These are phyloP conservation scores for Geotrichum carabidarum DNA, from an alignment of 1,139 yeast species.

Conservation along the genomic window DNA sequence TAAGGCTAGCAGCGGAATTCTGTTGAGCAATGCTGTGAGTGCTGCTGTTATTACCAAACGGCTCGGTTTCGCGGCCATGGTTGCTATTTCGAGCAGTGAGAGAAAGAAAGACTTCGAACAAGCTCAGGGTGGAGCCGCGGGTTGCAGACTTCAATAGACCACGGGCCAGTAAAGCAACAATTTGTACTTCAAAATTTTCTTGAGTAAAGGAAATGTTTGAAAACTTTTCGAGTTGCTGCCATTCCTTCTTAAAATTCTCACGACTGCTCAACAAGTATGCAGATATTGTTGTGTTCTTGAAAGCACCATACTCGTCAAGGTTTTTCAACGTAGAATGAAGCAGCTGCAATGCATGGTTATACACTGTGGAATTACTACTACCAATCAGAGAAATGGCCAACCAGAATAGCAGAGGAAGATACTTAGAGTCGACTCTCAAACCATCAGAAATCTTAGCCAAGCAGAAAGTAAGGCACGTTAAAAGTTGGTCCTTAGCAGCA, in stretches of 20 bases:
- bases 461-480: conserved; percentile 37
- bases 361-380: conserved; percentile 24
- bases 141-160: conserved; percentile 64
- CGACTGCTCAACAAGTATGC: conserved; percentile 41
- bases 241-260: conserved; percentile 40
- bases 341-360: conserved; percentile 28
- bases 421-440: conserved; percentile 48
- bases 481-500: conserved; percentile 36
- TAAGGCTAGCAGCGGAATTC: not conserved
- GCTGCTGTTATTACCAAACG: conserved; percentile 11
- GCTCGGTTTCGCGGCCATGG: conserved; percentile 14
- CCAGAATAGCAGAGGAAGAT: conserved; percentile 65
- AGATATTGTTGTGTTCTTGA: conserved; percentile 26
- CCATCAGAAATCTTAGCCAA: conserved; percentile 63
- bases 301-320: conserved; percentile 31
- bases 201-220: conserved; percentile 41
- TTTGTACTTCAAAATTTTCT: conserved; percentile 52
- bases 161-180: conserved; percentile 50
- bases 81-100: conserved; percentile 41
- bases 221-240: conserved; percentile 46
- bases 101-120: conserved; percentile 49
- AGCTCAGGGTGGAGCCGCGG: conserved; percentile 50
- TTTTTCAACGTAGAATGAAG: conserved; percentile 29
- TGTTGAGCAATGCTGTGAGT: conserved; percentile 7
- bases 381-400: conserved; percentile 45